These are phyloP conservation scores for Botrytis byssoidea DNA, from an alignment of 2,329 filamentous ascomycete species.

Conservation along the genomic window DNA sequence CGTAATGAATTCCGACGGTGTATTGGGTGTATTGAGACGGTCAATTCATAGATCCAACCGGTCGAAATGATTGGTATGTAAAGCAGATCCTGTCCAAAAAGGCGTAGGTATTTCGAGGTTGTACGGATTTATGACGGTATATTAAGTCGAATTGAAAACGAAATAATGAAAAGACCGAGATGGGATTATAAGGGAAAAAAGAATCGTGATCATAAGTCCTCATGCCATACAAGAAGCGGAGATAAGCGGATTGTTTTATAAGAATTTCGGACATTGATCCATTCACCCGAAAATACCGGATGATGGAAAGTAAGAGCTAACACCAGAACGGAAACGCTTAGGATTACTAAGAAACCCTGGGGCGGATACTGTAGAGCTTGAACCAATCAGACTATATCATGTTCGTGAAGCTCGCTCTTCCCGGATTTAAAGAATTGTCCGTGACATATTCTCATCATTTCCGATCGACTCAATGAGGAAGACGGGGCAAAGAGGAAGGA, in stretches of 20 bases:
- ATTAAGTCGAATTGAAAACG: neutral
- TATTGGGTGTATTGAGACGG: neutral
- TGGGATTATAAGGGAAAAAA: neutral
- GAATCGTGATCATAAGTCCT: neutral
- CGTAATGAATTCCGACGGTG: neutral
- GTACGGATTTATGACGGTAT: constrained; percentile 14
- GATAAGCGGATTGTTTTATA: constrained; percentile 9
- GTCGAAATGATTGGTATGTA: neutral
- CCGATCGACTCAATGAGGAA: neutral
- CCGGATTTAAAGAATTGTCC: constrained; percentile 6
- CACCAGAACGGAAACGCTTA: neutral
- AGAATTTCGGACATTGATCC: constrained; percentile 7
- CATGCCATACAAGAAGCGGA: neutral
- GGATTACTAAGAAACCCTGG: neutral
- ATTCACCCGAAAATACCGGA: neutral
- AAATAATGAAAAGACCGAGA: constrained; percentile 15
- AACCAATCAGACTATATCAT: neutral
- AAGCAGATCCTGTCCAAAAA: neutral
- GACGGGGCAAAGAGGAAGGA: neutral
- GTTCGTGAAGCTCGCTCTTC: neutral
- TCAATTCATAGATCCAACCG: neutral
- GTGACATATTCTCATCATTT: neutral
- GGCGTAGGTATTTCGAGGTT: neutral
- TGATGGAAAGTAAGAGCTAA: neutral
- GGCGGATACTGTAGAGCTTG: neutral